phyloP scores from a whole-genome alignment of 2,329 filamentous ascomycete species.

The Amesomyces nigricolor region DNA sequence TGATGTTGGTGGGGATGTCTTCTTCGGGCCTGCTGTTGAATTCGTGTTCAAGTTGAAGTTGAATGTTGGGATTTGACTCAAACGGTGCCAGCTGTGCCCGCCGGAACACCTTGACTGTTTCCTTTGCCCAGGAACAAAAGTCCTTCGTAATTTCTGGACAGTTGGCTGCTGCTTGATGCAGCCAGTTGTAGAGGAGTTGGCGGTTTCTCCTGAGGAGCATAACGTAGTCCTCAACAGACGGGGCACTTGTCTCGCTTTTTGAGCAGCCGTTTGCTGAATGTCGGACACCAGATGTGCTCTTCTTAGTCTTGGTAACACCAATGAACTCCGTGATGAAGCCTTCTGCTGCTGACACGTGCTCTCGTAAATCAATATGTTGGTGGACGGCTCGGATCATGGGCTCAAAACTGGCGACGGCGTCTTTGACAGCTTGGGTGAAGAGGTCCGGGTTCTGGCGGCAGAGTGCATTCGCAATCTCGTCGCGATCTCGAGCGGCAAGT shows the following conservation, averaged over 20 bases:
- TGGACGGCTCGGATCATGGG: conserved; percentile 69
- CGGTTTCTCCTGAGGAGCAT: conserved; percentile 60
- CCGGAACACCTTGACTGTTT: conserved; percentile 52
- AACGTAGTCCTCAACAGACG: conserved; percentile 68
- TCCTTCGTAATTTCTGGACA: conserved; percentile 59
- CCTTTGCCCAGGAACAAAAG: conserved; percentile 56
- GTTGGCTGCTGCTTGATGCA: conserved; percentile 63
- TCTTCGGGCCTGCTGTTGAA: background rate
- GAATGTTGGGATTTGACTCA: too few species aligned
- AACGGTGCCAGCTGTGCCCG: too few species aligned
- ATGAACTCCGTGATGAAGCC: conserved; percentile 67
- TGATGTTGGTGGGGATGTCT: conserved; percentile 17
- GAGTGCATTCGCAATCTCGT: conserved; percentile 59
- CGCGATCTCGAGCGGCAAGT: conserved; percentile 68
- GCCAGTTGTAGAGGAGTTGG: conserved; percentile 59
- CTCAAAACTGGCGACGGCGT: conserved; percentile 63
- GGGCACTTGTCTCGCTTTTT: conserved; percentile 34
- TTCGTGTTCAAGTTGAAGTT: too few species aligned
- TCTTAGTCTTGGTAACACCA: conserved; percentile 47
- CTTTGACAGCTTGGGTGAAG: conserved; percentile 62
- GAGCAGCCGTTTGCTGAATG: background rate
- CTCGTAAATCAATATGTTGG: conserved; percentile 63
- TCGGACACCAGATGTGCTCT: conserved; percentile 18
- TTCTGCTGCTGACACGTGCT: conserved; percentile 62
- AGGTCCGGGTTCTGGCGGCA: conserved; percentile 67